phyloP scores from a whole-genome alignment of 2,329 filamentous ascomycete genomes.

The Setomelanomma holmii region DNA sequence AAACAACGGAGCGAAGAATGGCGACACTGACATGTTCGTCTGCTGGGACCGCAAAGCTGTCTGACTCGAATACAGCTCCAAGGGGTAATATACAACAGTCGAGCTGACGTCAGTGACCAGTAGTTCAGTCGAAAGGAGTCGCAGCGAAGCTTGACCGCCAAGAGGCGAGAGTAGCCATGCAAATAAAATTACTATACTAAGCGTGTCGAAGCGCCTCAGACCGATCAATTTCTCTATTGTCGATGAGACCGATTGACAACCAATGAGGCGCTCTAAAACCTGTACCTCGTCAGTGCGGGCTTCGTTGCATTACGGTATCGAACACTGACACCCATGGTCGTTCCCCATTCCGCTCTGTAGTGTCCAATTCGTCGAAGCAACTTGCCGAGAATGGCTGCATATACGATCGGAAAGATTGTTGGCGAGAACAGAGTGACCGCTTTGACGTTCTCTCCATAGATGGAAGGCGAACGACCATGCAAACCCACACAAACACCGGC shows the following conservation, averaged over 20 bases:
- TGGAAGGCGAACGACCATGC: background rate
- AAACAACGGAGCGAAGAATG: conserved; percentile 6
- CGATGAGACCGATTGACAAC: conserved; percentile 17
- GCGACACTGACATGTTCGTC: background rate
- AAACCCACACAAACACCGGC: background rate
- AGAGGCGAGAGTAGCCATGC: conserved; percentile 15
- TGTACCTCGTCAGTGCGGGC: no score
- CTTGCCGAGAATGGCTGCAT: conserved; percentile 16
- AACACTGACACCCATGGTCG: conserved; percentile 7
- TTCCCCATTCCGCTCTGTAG: conserved; percentile 11
- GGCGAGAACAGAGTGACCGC: conserved; percentile 11
- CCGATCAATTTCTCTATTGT: conserved; percentile 14
- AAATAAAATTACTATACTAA: conserved; percentile 7
- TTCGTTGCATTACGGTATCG: background rate
- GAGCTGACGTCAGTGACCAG: background rate
- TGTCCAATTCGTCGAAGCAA: conserved; percentile 12
- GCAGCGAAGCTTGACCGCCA: conserved; percentile 14
- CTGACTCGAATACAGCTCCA: background rate
- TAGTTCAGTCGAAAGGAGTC: conserved; percentile 4
- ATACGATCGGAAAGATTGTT: conserved; percentile 18
- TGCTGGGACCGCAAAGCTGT: background rate
- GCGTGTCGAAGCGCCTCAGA: conserved; percentile 5
- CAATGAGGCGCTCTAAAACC: conserved; percentile 16
- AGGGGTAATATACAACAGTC: conserved; percentile 2
- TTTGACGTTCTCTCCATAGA: conserved; percentile 12